These are phyloP conservation scores for Neoconidiobolus thromboides DNA, from an alignment of 371 early-diverging fungal species.

Conservation along the genomic window DNA sequence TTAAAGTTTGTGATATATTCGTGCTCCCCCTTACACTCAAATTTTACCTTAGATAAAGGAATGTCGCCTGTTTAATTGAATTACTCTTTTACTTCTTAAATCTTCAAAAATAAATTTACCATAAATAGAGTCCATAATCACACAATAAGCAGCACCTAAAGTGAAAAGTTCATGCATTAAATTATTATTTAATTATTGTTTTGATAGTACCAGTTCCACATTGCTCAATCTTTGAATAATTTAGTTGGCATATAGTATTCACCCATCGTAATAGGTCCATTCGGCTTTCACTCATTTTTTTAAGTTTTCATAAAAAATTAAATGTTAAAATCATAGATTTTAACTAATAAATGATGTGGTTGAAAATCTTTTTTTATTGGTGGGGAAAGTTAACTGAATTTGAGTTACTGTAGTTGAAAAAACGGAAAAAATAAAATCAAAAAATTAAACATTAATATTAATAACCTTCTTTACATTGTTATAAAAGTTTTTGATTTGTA, in stretches of 20 bases:
- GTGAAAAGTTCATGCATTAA: background rate
- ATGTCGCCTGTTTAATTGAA: constrained; percentile 21
- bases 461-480: no score
- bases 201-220: constrained; percentile 4
- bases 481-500: no score
- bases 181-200: background rate
- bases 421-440: no score
- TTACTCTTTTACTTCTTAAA: background rate
- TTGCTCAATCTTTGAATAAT: background rate
- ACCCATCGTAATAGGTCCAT: constrained; percentile 4
- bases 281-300: background rate
- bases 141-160: constrained; percentile 52
- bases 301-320: no score
- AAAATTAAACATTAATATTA: no score
- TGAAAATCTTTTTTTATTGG: no score
- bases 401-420: no score
- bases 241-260: constrained; percentile 1
- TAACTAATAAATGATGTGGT: no score
- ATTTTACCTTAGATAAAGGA: constrained; percentile 52
- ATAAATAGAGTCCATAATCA: constrained; percentile 66
- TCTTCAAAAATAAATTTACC: constrained; percentile 11
- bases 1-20: constrained; percentile 68
- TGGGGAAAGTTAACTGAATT: no score
- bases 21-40: constrained; percentile 57
- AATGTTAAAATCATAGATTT: no score